phyloP scores from a whole-genome alignment of 2,329 filamentous ascomycete genomes.

The Coniochaeta sp. region DNA sequence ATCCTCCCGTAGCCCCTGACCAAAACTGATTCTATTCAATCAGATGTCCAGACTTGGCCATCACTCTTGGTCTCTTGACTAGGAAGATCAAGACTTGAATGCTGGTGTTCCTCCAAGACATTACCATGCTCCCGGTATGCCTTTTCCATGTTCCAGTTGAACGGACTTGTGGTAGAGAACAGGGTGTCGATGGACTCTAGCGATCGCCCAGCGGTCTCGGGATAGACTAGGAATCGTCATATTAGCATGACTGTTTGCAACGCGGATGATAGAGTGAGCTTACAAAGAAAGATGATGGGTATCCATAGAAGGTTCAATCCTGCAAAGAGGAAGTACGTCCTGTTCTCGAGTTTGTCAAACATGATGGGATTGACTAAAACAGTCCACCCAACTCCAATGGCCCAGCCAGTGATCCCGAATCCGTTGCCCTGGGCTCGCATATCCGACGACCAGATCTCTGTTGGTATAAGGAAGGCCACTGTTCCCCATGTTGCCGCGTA shows the following conservation, averaged over 20 bases:
- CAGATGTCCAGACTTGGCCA: neutral
- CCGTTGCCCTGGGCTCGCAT: constrained; percentile 52
- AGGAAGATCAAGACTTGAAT: neutral
- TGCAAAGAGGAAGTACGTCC: constrained; percentile 45
- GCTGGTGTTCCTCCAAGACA: constrained; percentile 31
- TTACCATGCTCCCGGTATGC: constrained; percentile 26
- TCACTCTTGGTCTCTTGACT: neutral
- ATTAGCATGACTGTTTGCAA: constrained; percentile 4
- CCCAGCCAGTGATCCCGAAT: constrained; percentile 53
- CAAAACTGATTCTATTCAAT: too few species aligned
- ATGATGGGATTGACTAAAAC: constrained; percentile 45
- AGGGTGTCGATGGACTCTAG: constrained; percentile 43
- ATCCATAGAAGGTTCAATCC: constrained; percentile 43
- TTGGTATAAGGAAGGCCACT: constrained; percentile 40
- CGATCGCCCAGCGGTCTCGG: constrained; percentile 35
- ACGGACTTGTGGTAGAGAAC: constrained; percentile 38
- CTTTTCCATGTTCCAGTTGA: constrained; percentile 35
- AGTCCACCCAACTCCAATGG: constrained; percentile 48
- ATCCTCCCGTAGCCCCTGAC: too few species aligned
- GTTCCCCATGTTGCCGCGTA: constrained; percentile 44
- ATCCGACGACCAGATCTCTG: constrained; percentile 49
- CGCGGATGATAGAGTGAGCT: constrained; percentile 7
- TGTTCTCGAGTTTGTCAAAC: constrained; percentile 35
- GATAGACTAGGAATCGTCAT: constrained; percentile 26
- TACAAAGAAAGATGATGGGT: constrained; percentile 38